These are phyloP conservation scores for Globisporangium mamillatum DNA, from an alignment of 352 stramenopile species.

Conservation along the genomic window DNA sequence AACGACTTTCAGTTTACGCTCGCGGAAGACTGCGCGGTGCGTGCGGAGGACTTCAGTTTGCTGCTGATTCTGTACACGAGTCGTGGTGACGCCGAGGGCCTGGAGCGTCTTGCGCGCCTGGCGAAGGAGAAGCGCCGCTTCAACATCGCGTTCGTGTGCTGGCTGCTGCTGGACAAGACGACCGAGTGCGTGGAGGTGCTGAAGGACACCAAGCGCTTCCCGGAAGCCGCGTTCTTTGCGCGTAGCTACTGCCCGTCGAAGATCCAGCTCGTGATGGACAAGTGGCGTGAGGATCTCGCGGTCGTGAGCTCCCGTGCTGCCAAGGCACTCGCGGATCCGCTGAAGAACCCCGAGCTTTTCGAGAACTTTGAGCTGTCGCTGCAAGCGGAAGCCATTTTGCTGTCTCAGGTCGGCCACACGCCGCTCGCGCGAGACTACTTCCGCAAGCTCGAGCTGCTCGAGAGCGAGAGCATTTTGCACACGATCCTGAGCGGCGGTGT, in stretches of 20 bases:
- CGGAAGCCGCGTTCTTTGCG: conserved; percentile 98
- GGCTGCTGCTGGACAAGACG: conserved; percentile 94
- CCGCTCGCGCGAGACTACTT: conserved; percentile 50
- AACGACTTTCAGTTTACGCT: conserved; percentile 93
- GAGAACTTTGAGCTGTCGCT: conserved; percentile 93
- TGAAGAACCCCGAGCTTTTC: conserved; percentile 93
- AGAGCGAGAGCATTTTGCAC: conserved; percentile 58
- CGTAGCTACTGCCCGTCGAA: conserved; percentile 97
- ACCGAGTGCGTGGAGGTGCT: conserved; percentile 95
- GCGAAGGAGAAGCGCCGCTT: conserved; percentile 88
- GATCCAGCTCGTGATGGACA: conserved; percentile 92
- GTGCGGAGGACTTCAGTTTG: conserved; percentile 95
- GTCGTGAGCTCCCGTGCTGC: conserved; percentile 88
- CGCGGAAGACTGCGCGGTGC: conserved; percentile 92
- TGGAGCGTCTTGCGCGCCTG: conserved; percentile 87
- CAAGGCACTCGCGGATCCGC: conserved; percentile 93
- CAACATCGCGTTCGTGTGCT: conserved; percentile 97
- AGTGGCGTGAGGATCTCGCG: conserved; percentile 95
- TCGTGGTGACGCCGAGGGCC: conserved; percentile 90
- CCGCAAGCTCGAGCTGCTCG: conserved; percentile 56
- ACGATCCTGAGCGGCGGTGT: conserved; percentile 31
- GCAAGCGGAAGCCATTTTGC: conserved; percentile 93
- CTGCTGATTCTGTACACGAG: conserved; percentile 97
- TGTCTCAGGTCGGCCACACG: conserved; percentile 18
- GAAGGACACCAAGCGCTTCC: conserved; percentile 92